Percentiles rank a stretch among this genome's conserved stretches.
Conservation (phyloP, 2,329 filamentous ascomycete genomes). For the Fusarium scirpi region DNA sequence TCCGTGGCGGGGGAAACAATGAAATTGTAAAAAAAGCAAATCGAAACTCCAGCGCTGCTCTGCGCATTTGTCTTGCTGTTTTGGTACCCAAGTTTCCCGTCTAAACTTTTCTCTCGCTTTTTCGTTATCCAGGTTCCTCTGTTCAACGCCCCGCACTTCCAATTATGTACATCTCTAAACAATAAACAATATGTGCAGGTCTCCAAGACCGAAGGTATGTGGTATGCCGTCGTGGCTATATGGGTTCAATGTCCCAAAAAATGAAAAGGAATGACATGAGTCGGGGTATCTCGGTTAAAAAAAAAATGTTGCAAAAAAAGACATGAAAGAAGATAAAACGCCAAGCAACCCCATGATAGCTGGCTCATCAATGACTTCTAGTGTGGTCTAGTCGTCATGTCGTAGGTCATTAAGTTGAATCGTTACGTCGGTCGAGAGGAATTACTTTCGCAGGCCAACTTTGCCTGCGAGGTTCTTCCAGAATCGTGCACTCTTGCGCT, state of each 20-base stretch:
- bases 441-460: constrained; percentile 53
- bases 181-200: constrained; percentile 43
- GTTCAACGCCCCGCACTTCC: constrained; percentile 39
- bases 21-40: constrained; percentile 25
- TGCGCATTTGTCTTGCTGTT: constrained; percentile 26
- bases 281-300: constrained; percentile 47
- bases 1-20: constrained; percentile 21
- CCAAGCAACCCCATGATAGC: constrained; percentile 38
- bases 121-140: constrained; percentile 36
- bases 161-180: constrained; percentile 46
- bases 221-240: constrained; percentile 43
- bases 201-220: constrained; percentile 27
- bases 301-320: constrained; percentile 28
- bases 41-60: constrained; percentile 40
- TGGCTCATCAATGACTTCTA: constrained; percentile 33
- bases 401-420: constrained; percentile 42
- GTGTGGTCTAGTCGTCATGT: constrained; percentile 42
- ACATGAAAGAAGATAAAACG: constrained; percentile 36
- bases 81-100: constrained; percentile 33
- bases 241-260: constrained; percentile 27
- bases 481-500: constrained; percentile 60
- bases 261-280: constrained; percentile 46
- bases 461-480: constrained; percentile 63
- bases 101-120: constrained; percentile 45
- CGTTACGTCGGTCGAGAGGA: constrained; percentile 20